These are phyloP conservation scores for Tilletia indica DNA, from an alignment of 1,284 basidiomycete species.

Conservation along the genomic window DNA sequence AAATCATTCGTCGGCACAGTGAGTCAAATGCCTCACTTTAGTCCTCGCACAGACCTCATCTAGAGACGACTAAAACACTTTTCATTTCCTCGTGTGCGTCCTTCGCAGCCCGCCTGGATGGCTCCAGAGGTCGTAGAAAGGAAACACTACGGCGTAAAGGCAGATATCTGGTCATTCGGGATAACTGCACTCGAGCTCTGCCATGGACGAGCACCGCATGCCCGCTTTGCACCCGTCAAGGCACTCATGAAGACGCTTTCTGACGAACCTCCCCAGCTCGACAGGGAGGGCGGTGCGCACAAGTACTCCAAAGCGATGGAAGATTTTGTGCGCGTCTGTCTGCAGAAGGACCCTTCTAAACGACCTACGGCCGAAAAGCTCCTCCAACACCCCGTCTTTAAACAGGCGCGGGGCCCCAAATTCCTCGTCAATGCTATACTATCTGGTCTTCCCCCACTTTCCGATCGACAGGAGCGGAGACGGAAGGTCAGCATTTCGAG, in stretches of 20 bases:
- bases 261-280: slow-evolving; percentile 64
- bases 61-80: too few species aligned
- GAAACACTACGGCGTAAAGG: slow-evolving; percentile 73
- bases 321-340: slow-evolving; percentile 75
- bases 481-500: slow-evolving; percentile 37
- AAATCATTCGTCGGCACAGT: slow-evolving; percentile 79
- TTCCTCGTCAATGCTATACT: slow-evolving; percentile 74
- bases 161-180: slow-evolving; percentile 88
- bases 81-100: background rate
- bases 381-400: slow-evolving; percentile 78
- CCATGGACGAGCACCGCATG: slow-evolving; percentile 76
- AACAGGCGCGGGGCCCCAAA: slow-evolving; percentile 69
- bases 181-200: slow-evolving; percentile 80
- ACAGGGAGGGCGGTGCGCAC: slow-evolving; percentile 69
- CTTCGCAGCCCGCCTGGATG: slow-evolving; percentile 76
- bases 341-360: slow-evolving; percentile 75
- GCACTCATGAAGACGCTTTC: slow-evolving; percentile 68
- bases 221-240: slow-evolving; percentile 70
- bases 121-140: slow-evolving; percentile 84
- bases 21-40: background rate
- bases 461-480: slow-evolving; percentile 41
- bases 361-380: slow-evolving; percentile 76
- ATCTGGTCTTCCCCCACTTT: slow-evolving; percentile 41
- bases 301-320: slow-evolving; percentile 79
- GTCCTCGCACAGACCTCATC: too few species aligned